These are phyloP conservation scores for Tylopilus subfusipes DNA, from an alignment of 768 basidiomycete genomes.

Conservation along the genomic window DNA sequence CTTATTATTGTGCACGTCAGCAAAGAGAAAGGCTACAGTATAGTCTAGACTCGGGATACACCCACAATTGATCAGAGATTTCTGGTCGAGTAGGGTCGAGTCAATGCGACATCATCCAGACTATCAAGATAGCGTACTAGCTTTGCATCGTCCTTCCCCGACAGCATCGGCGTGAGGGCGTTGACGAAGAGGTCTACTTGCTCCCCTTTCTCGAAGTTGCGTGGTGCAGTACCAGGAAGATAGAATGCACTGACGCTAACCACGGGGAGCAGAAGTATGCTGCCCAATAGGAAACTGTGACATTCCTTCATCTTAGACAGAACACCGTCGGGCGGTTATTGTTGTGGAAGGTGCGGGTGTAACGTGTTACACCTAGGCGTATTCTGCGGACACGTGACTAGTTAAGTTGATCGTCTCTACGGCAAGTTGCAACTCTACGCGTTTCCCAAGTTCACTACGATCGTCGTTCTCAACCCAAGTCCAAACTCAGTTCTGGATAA, in stretches of 20 bases:
- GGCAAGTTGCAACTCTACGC: no score
- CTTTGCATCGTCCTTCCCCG: constrained; percentile 64
- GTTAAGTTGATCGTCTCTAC: no score
- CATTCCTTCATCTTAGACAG: constrained; percentile 21
- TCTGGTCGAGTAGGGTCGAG: constrained; percentile 41
- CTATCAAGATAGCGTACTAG: constrained; percentile 47
- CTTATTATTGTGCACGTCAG: constrained; percentile 41
- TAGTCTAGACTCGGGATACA: not conserved
- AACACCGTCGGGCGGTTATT: not conserved
- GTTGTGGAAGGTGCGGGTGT: not conserved
- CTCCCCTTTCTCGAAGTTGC: constrained; percentile 72
- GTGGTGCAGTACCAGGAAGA: constrained; percentile 87
- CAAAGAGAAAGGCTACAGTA: not conserved
- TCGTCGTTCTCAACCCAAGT: no score
- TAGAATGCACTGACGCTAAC: constrained; percentile 65
- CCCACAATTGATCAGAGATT: constrained; percentile 86
- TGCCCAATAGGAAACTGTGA: constrained; percentile 11
- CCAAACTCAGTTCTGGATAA: no score
- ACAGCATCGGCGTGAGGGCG: constrained; percentile 82
- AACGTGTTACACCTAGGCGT: not conserved
- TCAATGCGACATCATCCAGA: constrained; percentile 5
- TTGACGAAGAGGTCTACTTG: constrained; percentile 80
- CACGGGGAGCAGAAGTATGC: constrained; percentile 18
- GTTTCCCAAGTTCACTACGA: no score
- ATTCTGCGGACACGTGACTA: constrained; percentile 17